Evolutionary conservation across 2,329 filamentous ascomycete species (phyloP), one percentile per base, ranked within the genome.

Genomic region (Ophiostoma fasciatum): DNA sequence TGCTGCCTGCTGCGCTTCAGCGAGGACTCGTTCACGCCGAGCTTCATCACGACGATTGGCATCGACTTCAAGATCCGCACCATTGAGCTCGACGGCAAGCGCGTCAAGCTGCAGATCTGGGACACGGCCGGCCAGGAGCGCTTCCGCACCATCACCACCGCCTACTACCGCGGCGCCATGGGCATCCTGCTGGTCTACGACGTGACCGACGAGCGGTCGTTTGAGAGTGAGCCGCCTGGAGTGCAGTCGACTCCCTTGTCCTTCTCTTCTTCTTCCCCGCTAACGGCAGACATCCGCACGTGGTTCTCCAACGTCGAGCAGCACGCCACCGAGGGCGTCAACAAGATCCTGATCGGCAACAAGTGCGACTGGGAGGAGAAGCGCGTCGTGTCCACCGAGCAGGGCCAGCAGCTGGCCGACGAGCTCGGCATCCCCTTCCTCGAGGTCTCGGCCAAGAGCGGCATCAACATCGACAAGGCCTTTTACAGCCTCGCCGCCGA

Each of bases 351-450:
- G 47, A 94, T 98, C 49, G 90, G 90, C 57, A 98, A 98, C 73
- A 98, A 98, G 66, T 98, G 90, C 64, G 90, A 98, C 62, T 96
- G 90, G 90, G 90, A 96, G 62, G 90, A 98, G 64, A 96, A 96
- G 71, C 80, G 90, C 48, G 85, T 82, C 37, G 82, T 98, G 28
- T 85, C 83, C 33, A 93, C 82, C 41, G 87, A 94, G 58, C 80
- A 85, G 54, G 90, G 90, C 49, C 87, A 98, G 60, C 78, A 79
- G 46, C 74, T 98, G 38, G 90, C 90, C 41, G 82, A 94, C 61
- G 90, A 96, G 62, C 78, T 98, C 42, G 85, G 87, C 53, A 93
- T 98, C 46, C 88, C 90, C 15, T 98, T 98, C 70, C 81, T 98
- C 57, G 90, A 98, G 60, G 90, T 98, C 44, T 93, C 84, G 14